phyloP scores from a whole-genome alignment of 2,329 filamentous ascomycete species.

The Epichloe glyceriae region DNA sequence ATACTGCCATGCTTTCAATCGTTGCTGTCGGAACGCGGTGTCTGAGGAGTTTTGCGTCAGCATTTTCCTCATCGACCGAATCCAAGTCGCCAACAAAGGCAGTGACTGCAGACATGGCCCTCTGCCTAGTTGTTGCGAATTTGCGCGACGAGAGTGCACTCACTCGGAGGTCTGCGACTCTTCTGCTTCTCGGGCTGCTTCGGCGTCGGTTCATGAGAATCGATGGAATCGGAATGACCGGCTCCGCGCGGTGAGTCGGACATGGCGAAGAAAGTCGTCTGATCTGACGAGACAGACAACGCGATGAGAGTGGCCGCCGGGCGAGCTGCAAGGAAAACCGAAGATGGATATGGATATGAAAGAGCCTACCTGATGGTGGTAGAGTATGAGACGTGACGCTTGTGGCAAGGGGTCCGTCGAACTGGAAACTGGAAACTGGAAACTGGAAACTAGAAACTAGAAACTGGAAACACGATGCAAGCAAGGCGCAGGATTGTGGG shows the following conservation, averaged over 20 bases:
- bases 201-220: conserved; percentile 38
- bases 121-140: conserved; percentile 15
- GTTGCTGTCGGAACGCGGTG: conserved; percentile 92
- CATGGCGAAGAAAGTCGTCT: conserved; percentile 25
- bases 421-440: not conserved
- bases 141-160: conserved; percentile 17
- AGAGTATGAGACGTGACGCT: not conserved
- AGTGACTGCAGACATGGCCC: not conserved
- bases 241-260: conserved; percentile 32
- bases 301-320: not conserved
- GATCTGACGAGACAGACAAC: not conserved
- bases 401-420: not conserved
- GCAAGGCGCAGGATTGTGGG: not conserved
- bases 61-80: not conserved
- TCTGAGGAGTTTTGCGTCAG: conserved; percentile 39
- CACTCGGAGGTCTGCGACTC: conserved; percentile 83
- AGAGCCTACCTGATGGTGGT: not conserved
- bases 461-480: not conserved
- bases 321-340: not conserved
- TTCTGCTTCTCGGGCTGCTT: conserved; percentile 64
- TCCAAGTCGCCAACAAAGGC: conserved; percentile 2
- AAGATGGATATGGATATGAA: not conserved
- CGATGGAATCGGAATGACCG: conserved; percentile 39
- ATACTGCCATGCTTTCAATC: conserved; percentile 97
- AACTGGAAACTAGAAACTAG: not conserved